Conservation (phyloP, 345 rosid genomes). For the Hibiscus syriacus region DNA sequence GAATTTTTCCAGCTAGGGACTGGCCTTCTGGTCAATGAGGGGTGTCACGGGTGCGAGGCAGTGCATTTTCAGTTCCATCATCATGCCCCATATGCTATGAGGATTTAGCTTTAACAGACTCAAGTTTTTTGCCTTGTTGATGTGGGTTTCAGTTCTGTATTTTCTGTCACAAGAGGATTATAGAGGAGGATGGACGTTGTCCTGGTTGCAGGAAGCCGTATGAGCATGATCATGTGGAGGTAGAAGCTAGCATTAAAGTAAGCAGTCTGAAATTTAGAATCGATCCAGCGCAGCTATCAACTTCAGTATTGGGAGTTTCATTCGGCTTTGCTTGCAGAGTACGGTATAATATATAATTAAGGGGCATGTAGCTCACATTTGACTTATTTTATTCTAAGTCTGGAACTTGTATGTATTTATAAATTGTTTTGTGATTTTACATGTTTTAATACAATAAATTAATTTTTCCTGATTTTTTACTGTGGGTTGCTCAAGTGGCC, state of each 20-base stretch:
- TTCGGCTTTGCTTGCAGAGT: too few relatives aligned
- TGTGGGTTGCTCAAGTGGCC: too few relatives aligned
- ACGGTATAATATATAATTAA: too few relatives aligned
- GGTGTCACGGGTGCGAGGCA: conserved; percentile 20
- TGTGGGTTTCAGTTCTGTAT: neutral
- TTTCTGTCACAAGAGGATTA: neutral
- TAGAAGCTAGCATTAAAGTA: conserved; percentile 24
- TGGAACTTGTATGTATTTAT: too few relatives aligned
- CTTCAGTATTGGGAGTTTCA: too few relatives aligned
- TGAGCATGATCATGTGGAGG: neutral
- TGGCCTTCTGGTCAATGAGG: neutral
- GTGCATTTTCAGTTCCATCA: conserved; percentile 26
- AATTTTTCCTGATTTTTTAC: too few relatives aligned
- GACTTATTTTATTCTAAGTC: too few relatives aligned
- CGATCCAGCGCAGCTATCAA: too few relatives aligned
- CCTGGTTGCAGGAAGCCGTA: too few relatives aligned
- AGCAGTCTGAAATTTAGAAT: conserved; percentile 30
- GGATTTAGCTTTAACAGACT: neutral
- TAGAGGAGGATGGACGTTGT: neutral
- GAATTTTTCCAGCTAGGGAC: neutral
- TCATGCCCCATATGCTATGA: conserved; percentile 42
- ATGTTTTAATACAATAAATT: too few relatives aligned
- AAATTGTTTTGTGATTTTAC: too few relatives aligned
- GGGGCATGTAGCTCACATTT: too few relatives aligned
- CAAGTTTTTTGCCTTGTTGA: neutral